phyloP scores from a whole-genome alignment of 306 rosid genomes.

The Arachis stenosperma region DNA sequence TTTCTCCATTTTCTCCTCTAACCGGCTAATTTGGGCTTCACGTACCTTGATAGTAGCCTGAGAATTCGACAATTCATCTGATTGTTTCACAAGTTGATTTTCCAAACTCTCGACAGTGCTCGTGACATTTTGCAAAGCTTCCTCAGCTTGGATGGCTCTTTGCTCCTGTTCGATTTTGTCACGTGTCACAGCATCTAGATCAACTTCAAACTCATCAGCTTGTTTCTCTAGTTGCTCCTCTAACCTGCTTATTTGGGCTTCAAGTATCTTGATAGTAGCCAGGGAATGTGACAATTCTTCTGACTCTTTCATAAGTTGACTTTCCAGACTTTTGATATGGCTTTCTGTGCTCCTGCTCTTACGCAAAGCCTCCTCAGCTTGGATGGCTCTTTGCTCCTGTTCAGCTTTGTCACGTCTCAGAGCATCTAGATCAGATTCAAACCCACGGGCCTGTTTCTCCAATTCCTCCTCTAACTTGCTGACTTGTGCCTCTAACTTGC shows the following conservation, averaged over 20 bases:
- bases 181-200: slow-evolving; percentile 55
- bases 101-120: slow-evolving; percentile 54
- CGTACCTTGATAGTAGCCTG: slow-evolving; percentile 55
- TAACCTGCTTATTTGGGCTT: slow-evolving; percentile 53
- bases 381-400: slow-evolving; percentile 81
- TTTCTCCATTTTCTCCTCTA: slow-evolving; percentile 67
- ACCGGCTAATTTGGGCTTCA: slow-evolving; percentile 50
- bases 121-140: background rate
- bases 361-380: slow-evolving; percentile 64
- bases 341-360: slow-evolving; percentile 38
- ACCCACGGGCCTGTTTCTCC: slow-evolving; percentile 60
- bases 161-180: slow-evolving; percentile 78
- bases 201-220: slow-evolving; percentile 57
- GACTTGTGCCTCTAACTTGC: slow-evolving; percentile 50
- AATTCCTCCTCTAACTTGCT: slow-evolving; percentile 63
- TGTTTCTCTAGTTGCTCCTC: slow-evolving; percentile 71
- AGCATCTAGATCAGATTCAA: slow-evolving; percentile 62
- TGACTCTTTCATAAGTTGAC: slow-evolving; percentile 53
- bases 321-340: slow-evolving; percentile 67
- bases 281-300: slow-evolving; percentile 59
- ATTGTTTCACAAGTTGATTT: slow-evolving; percentile 54
- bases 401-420: slow-evolving; percentile 57
- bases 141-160: slow-evolving; percentile 73
- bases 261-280: slow-evolving; percentile 54
- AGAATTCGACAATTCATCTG: slow-evolving; percentile 57